Percentiles rank a stretch among this genome's conserved stretches.
Conservation (phyloP, 208 protist genomes). For the Tetramitus jugosus region DNA sequence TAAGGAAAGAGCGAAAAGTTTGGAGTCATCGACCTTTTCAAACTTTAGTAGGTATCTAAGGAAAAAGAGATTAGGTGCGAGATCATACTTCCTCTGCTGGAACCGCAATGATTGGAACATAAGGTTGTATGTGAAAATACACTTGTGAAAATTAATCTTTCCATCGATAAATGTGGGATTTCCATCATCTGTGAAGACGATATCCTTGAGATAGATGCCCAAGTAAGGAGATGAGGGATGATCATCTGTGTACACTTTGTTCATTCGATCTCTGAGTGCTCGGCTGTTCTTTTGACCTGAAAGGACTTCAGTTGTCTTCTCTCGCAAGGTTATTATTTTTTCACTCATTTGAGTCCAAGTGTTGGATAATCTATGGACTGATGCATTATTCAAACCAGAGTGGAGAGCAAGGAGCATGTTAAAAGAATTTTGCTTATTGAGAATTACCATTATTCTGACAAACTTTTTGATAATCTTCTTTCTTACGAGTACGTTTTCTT, state of each 20-base stretch:
- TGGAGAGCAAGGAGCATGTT: constrained; percentile 29
- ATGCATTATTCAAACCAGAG: constrained; percentile 4
- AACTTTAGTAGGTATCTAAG: too few species aligned
- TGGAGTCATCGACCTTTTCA: too few species aligned
- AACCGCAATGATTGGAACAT: constrained; percentile 10
- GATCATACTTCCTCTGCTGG: not conserved
- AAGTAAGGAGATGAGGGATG: constrained; percentile 37
- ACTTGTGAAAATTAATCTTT: constrained; percentile 7
- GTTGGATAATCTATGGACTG: constrained; percentile 23
- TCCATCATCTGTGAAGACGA: constrained; percentile 22
- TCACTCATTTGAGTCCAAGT: too few species aligned
- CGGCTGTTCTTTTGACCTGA: not conserved
- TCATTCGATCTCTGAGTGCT: constrained; percentile 2
- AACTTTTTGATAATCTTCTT: not conserved
- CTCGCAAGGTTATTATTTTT: too few species aligned
- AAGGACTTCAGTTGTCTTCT: not conserved
- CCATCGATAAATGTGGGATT: constrained; percentile 14
- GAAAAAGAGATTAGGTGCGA: too few species aligned
- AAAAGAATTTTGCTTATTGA: constrained; percentile 22
- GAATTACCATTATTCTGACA: not conserved
- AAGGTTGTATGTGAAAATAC: not conserved
- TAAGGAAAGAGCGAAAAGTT: too few species aligned
- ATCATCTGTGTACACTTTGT: not conserved
- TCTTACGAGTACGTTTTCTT: not conserved
- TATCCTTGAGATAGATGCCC: constrained; percentile 30